Evolutionary conservation across 2,329 filamentous ascomycete genomes (phyloP), one percentile per base, ranked within the genome.

Genomic region (Alternaria sp.): DNA sequence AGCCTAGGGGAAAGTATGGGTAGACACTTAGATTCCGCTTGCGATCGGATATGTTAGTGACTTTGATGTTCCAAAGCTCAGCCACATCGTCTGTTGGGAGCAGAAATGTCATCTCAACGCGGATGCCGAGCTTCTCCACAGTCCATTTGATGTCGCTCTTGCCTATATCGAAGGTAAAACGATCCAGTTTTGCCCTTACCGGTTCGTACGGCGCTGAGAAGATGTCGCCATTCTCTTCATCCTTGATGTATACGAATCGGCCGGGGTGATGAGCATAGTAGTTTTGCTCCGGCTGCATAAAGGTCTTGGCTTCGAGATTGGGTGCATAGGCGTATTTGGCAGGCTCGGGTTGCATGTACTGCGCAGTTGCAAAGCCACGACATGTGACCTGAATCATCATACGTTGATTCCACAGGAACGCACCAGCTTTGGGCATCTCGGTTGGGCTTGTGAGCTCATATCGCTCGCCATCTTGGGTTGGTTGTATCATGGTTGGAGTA

Each of bases 331-430:
- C 83, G 74, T 87, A 87, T 72, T 87, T 87, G 58, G 85, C 82
- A 32, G 85, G 85, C 74, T 87, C 85, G 0, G 85, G 85, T 72
- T 87, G 85, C 85, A 87, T 87, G 78, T 86, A 87, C 57, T 87
- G 85, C 3, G 85, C 81, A 3, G 84, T 86, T 27, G 85, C 83
- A 67, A 85, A 86, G n/a, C 85, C 85, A 20, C 85, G 85, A 70
- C 85, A 87, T 57, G 85, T 87, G 48, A 85, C 79, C 70, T 87
- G 85, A 60, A 87, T 85, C 85, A 87, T 87, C 85, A 87, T 87
- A 74, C 81, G 83, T 73, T 86, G 84, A 66, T 87, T 87, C 85
- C 85, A 87, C 11, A 87, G 78, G 69, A 87, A 87, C 54, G 81
- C 84, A 51, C 81, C 83, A 3, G 85, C 84, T 73, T 85, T 84